Evolutionary conservation across 306 rosid species (phyloP), one percentile per base, ranked within the genome.

Genomic region (Trifolium fragiferum): DNA sequence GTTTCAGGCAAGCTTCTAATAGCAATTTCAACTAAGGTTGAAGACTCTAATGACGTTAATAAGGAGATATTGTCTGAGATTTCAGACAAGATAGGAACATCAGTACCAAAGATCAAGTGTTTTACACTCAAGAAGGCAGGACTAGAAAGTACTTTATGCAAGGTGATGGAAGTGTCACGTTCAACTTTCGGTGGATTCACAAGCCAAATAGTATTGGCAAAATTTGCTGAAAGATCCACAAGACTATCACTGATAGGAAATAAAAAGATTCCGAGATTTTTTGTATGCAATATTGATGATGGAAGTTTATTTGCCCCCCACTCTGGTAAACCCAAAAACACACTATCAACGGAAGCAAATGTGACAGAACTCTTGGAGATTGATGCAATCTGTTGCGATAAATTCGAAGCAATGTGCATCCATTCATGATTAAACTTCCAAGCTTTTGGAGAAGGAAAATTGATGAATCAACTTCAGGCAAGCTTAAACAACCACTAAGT

Each of bases 371-470:
- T 78, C 59, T 15, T 16, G 40, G 3, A 70, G 27, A 37, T 66
- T 70, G 9, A 0, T 0, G 69, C 82, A 78, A 0, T 0, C 0
- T 0, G 0, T 0, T 1, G 63, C 66, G 2, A 0, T 0, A 2
- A 80, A 47, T 0, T 0, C 0, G 11, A 10, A 81, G 64, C 0
- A 25, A 21, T 6, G 0, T 44, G 49, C 84, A 81, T 2, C 8
- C 14, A 0, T 0, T 0, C 10, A 81, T 1, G 2, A 0, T 0
- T 15, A 81, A 38, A 0, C 0, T 0, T 10, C 2, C 9, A 10
- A 81, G 77, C 44, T 82, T n/a, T n/a, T n/a, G n/a, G n/a, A n/a
- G n/a, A n/a, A n/a, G n/a, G n/a, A 61, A 59, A n/a, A 66, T 35
- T 10, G 83, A 80, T 57, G 57, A 33, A 13, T 73, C 71, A 10